Base-by-base conservation (phyloP, 768 basidiomycete species). In the Tylopilus felleus region DNA sequence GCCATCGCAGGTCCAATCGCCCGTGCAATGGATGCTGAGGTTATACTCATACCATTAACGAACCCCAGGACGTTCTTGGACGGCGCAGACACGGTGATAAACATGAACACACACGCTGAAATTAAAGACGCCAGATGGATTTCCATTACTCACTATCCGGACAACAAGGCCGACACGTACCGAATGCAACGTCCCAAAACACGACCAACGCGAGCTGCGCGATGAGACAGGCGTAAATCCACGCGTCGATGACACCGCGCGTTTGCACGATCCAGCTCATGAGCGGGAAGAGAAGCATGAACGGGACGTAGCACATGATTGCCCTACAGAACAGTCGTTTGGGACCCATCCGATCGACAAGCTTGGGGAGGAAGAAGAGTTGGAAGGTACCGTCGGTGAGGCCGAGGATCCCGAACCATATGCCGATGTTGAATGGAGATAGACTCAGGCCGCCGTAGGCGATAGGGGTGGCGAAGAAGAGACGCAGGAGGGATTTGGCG, bases 31-130 rank as follows among this genome's bases (percentile, higher is more conserved):
- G 78, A 76, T 0, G 73, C 77, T 0, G 71, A 69, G 4, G 75
- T 77, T 61, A 79, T 79, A 44, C 75, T 69, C 29, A 81, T 64
- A 2, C 85, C 86, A 61, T 87, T 88, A 29, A 83, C 82, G 8
- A 85, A 78, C 8, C 87, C 86, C 13, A 88, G 73, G 1, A 77
- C 54, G 10, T 71, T 71, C 50, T 73, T 75, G 43, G 75, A 77
- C 0, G 86, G 85, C 1, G 86, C 73, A 14, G 84, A 74, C 14
- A 80, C 79, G 22, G 79, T 75, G 58, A 90, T 83, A n/a, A n/a
- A n/a, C n/a, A n/a, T n/a, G n/a, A n/a, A n/a, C n/a, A n/a, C n/a
- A n/a, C n/a, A n/a, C n/a, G n/a, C n/a, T n/a, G n/a, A n/a, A n/a
- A n/a, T n/a, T n/a, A n/a, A n/a, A n/a, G n/a, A n/a, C n/a, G n/a